Conservation (phyloP, 257 asterid genomes). For the Ocimum tenuiflorum region DNA sequence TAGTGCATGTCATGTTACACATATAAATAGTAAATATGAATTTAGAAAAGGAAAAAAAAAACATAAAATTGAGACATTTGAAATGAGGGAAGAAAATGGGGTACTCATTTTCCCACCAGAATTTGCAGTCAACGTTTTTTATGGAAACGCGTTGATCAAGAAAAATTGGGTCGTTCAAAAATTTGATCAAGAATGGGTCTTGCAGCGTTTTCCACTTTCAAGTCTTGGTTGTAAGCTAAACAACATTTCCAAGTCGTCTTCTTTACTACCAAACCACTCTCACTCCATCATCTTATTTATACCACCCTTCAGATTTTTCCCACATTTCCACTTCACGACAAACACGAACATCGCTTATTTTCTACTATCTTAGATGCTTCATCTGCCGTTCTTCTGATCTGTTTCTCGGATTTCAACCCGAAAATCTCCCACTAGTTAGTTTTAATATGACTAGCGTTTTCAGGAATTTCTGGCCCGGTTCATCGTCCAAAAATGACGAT, state of each 20-base stretch:
- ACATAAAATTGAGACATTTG: too few species aligned
- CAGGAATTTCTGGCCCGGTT: slow-evolving; percentile 31
- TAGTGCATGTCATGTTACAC: too few species aligned
- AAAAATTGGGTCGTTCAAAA: not conserved
- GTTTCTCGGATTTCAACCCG: not conserved
- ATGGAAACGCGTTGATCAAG: slow-evolving; percentile 33
- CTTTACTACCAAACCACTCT: not conserved
- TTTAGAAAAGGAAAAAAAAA: too few species aligned
- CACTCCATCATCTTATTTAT: not conserved
- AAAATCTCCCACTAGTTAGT: slow-evolving; percentile 6
- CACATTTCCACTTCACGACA: not conserved
- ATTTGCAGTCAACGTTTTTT: slow-evolving; percentile 10
- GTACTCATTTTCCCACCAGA: slow-evolving; percentile 10
- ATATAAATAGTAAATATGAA: too few species aligned
- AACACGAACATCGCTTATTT: too few species aligned
- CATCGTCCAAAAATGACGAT: slow-evolving; percentile 22
- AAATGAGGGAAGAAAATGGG: too few species aligned
- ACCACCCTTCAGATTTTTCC: not conserved
- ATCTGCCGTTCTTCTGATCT: slow-evolving; percentile 3
- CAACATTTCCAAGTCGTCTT: slow-evolving; percentile 7
- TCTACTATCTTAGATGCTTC: too few species aligned
- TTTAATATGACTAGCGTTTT: slow-evolving; percentile 33
- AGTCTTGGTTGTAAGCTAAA: slow-evolving; percentile 4
- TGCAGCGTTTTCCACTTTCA: not conserved
- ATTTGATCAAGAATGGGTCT: slow-evolving; percentile 22